Base-by-base conservation (phyloP, 257 asterid species). In the Osmanthus fragrans region DNA sequence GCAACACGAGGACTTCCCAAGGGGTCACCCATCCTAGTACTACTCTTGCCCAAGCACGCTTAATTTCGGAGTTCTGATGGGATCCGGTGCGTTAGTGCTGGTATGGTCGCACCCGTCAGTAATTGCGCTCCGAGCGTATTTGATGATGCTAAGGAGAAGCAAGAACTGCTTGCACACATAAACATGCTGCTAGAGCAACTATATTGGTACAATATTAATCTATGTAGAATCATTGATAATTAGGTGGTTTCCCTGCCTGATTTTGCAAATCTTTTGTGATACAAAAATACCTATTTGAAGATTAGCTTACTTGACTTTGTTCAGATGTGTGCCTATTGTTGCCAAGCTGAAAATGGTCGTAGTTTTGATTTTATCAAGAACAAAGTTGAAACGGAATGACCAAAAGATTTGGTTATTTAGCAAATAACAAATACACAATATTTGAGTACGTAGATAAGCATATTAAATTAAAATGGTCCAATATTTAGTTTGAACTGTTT, bases 101-200 rank as follows among this genome's bases (percentile, higher is more conserved):
- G 32, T 30, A 30, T 2, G 32, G 32, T 30, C 32, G 32, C 32
- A 30, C 32, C 2, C 2, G 32, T 30, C 32, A 30, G 2, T 2
- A 30, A 30, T 2, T 30, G 32, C 32, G 32, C 32, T 30, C 3
- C 2, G 32, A 30, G 32, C 32, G 32, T 30, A 30, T 30, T 30
- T 30, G 32, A 25, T 25, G 85, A 89, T 85, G 85, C 82, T 33
- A 88, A 86, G 81, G 99, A 93, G 88, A 93, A 91, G 75, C 96
- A 93, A 84, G 96, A 95, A 79, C 83, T 93, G 64, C 89, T 91
- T 74, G 90, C 95, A 67, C 89, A 86, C 77, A 74, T 91, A 58
- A 90, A 82, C 78, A 83, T 84, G 82, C 80, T 93, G 79, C 97
- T 90, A 77, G 96, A 90, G 80, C 98, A 95, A 77, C 84, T 93